Evolutionary conservation across 192 early-diverging fungal genomes (phyloP).

Genomic region (Jimgerdemannia flammicorona): DNA sequence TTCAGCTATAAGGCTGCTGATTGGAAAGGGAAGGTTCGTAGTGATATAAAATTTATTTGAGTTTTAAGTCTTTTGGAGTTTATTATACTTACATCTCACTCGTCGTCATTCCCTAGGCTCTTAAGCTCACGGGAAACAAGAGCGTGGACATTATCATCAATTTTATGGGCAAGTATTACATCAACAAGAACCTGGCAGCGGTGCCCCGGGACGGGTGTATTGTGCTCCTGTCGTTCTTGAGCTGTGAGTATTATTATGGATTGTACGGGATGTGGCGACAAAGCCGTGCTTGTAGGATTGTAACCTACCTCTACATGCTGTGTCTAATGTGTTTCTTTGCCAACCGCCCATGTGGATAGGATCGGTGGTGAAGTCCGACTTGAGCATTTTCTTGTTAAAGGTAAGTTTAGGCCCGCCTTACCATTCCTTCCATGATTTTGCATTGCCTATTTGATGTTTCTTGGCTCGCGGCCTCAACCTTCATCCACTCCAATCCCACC

Average conservation of each 20-base stretch:
- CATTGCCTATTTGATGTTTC: background rate
- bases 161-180: slow-evolving; percentile 62
- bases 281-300: background rate
- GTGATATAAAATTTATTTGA: too few relatives aligned
- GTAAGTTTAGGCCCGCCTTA: background rate
- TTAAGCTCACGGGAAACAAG: slow-evolving; percentile 47
- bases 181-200: slow-evolving; percentile 38
- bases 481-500: background rate
- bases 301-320: background rate
- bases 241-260: slow-evolving; percentile 29
- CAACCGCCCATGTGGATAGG: background rate
- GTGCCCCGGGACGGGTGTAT: slow-evolving; percentile 71
- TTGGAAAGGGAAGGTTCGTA: too few relatives aligned
- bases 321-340: background rate
- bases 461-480: background rate
- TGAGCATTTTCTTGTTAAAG: slow-evolving; percentile 1
- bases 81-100: background rate
- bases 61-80: too few relatives aligned
- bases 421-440: background rate
- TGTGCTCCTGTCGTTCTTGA: slow-evolving; percentile 68
- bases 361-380: background rate
- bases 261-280: background rate
- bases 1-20: too few relatives aligned
- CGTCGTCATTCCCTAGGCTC: slow-evolving; percentile 25
- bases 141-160: slow-evolving; percentile 76